Evolutionary conservation across 2,329 filamentous ascomycete genomes (phyloP), one percentile per base, ranked within the genome.

Genomic region (Apiospora hydei): DNA sequence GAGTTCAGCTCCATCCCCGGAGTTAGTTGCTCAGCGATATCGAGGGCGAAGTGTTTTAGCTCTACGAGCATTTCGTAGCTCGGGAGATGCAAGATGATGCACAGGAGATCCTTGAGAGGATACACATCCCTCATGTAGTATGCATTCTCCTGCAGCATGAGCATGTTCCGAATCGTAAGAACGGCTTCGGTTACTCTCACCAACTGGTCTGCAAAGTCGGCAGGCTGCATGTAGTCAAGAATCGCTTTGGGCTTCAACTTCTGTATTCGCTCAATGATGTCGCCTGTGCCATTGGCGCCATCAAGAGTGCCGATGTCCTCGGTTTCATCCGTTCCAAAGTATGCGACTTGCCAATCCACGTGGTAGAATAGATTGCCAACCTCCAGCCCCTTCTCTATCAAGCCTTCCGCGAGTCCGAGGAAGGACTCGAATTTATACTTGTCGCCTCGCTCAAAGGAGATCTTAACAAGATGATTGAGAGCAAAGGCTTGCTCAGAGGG

Each of bases 401-500:
- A 87, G 3, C 94, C 93, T 81, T 98, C 96, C 0, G 94, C 94
- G 41, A 99, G 87, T 13, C 94, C 92, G 1, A 94, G 92, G 77
- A 98, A 98, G 6, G 94, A 93, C 77, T 97, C 95, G 76, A 98
- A 98, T 73, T 94, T 93, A 83, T 97, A 98, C 82, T 98, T 98
- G 80, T 98, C 96, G 66, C 96, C 96, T 61, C 95, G 90, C 81
- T 98, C 95, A 79, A 92, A 96, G 0, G 95, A 98, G 41, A 98
- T 98, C 80, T 98, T 97, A 73, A 98, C 95, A 4, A 98, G 85
- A 78, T 98, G 96, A 77, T 97, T 94, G 14, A 98, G 85, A 0
- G 95, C 96, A 82, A 97, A 98, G n/a, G 94, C 91, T 77, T 98
- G 93, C 80, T 99, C 96, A 16, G 91, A 88, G 4, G 89, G 88